Evolutionary conservation across 495 filamentous ascomycete genomes (phyloP), one percentile per base, ranked within the genome.

Genomic region (Daldinia childiae): DNA sequence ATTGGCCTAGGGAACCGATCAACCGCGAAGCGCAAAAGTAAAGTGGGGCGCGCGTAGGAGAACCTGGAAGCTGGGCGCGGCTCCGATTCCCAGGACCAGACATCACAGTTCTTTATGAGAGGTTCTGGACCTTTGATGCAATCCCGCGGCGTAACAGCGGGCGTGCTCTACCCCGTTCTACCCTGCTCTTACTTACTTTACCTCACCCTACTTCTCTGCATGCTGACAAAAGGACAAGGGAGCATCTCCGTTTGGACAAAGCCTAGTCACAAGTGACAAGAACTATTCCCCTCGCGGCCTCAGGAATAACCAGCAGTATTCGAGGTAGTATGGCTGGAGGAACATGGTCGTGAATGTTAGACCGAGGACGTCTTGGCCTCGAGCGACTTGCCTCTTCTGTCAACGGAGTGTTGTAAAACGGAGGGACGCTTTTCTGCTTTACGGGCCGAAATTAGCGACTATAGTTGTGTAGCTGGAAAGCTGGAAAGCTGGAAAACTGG

Each of bases 381-480:
- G 50, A 54, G 32, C 21, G 41, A 71, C 50, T 65, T 71, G 48
- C 68, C 68, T 54, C 51, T 66, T 66, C 41, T 26, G 50, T 66
- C 58, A 21, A 66, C 68, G 68, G 68, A 71, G 68, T 71, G 14
- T 71, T 34, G 38, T 58, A 34, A 50, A 26, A 51, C 48, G 41
- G 57, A 48, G 29, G 39, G 11, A 26, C 17, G 61, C 19, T 17
- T 39, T 38, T 21, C 45, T 65, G 56, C n/a, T 71, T 39, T 12
- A 21, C 68, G 68, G 63, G 58, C 68, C 68, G 68, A 71, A 66
- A 66, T 71, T 62, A 66, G 68, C 68, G 68, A 58, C 24, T 34
- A 41, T 43, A 32, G 43, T 7, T 48, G 19, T 8, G 17, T 21
- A 48, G 7, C 38, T 41, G 15, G 3, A 6, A 6, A 29, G 27